Conservation (phyloP, 1,284 basidiomycete species). For the Sanguinoderma infundibulare region DNA sequence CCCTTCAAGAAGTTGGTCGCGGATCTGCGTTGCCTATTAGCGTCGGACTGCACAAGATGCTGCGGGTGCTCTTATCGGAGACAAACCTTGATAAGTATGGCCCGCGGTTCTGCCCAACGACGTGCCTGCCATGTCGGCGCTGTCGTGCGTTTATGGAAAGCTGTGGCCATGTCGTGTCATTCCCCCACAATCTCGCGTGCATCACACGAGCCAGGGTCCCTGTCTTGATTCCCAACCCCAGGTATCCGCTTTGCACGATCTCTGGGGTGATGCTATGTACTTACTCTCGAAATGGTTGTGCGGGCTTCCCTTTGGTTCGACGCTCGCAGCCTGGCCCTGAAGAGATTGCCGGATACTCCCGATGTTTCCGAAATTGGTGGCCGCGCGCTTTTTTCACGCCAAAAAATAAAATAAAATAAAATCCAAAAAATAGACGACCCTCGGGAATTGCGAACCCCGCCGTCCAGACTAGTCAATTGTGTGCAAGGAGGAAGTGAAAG, state of each 20-base stretch:
- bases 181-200: conserved; percentile 15
- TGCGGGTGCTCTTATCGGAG: neutral
- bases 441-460: too few species aligned
- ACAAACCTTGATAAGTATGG: neutral
- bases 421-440: too few species aligned
- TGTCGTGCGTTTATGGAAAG: conserved; percentile 6
- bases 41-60: neutral
- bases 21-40: neutral
- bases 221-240: neutral
- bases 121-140: neutral
- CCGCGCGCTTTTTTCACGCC: too few species aligned
- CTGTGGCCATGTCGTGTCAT: conserved; percentile 6
- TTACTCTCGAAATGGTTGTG: too few species aligned
- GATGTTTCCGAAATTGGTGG: too few species aligned
- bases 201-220: conserved; percentile 23
- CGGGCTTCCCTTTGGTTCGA: too few species aligned
- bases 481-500: too few species aligned
- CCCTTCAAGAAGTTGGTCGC: neutral
- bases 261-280: neutral
- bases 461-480: too few species aligned
- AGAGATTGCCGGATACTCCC: too few species aligned
- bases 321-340: too few species aligned
- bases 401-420: too few species aligned
- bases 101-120: too few species aligned
- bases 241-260: neutral